phyloP scores from a whole-genome alignment of 192 early-diverging fungal species.

The Ambispora gerdemannii region DNA sequence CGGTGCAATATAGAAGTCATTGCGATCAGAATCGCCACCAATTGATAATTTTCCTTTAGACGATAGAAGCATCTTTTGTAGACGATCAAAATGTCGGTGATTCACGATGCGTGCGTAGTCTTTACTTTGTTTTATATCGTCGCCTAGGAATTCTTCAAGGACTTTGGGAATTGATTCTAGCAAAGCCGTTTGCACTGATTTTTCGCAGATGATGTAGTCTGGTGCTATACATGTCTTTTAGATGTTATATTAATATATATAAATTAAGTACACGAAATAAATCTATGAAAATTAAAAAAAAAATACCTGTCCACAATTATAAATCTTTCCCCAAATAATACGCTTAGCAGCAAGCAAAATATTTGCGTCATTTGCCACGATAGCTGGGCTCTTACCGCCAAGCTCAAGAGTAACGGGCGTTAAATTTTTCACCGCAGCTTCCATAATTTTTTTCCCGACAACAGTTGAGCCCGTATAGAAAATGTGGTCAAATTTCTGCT shows the following conservation, averaged over 20 bases:
- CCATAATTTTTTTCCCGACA: slow-evolving; percentile 81
- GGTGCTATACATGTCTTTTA: slow-evolving; percentile 77
- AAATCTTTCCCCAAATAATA: slow-evolving; percentile 75
- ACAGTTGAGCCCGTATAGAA: slow-evolving; percentile 85
- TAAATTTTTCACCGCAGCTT: slow-evolving; percentile 79
- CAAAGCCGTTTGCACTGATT: slow-evolving; percentile 46
- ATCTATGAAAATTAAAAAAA: no score
- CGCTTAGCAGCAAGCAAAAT: slow-evolving; percentile 63
- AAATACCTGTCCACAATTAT: slow-evolving; percentile 81
- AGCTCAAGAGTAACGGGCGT: slow-evolving; percentile 91
- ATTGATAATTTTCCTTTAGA: slow-evolving; percentile 50
- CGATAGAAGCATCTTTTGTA: slow-evolving; percentile 49
- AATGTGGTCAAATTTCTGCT: slow-evolving; percentile 82
- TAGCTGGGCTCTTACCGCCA: slow-evolving; percentile 82
- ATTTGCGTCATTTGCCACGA: slow-evolving; percentile 67
- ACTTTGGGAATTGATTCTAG: slow-evolving; percentile 42
- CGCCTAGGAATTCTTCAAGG: slow-evolving; percentile 42
- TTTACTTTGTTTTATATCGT: slow-evolving; percentile 39
- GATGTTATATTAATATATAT: no score
- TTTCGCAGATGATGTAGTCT: slow-evolving; percentile 68
- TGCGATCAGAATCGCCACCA: slow-evolving; percentile 60
- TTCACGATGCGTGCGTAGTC: slow-evolving; percentile 63
- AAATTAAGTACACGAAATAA: no score
- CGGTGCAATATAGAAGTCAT: slow-evolving; percentile 74
- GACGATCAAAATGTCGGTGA: slow-evolving; percentile 59